Evolutionary conservation across 805 yeast genomes (phyloP), one percentile per base, ranked within the genome.

Genomic region (Kuraishia cidri): DNA sequence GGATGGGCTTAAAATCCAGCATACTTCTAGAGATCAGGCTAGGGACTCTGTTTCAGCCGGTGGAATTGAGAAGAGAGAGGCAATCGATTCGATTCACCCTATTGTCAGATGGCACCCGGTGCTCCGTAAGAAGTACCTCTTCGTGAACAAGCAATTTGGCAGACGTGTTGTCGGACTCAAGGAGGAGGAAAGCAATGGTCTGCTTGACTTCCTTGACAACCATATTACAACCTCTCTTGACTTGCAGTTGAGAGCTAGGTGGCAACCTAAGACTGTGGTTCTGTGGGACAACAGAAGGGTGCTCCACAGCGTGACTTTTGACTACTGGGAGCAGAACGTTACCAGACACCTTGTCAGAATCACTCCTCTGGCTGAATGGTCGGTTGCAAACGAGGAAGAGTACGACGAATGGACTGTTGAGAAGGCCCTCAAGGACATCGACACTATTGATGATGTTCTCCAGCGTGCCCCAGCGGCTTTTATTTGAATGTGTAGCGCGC

Each of bases 61-160:
- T 15, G 79, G 81, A 22, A 64, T 79, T 37, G 81, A 70, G 41
- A 69, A 86, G 56, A 74, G 85, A 21, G 24, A 66, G 34, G 64
- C 77, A 0, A 78, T 79, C 9, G 68, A 76, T 5, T 65, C 75
- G 36, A 63, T 67, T 31, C 88, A 81, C 47, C 90, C 88, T 9
- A 52, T 81, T 41, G 75, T 81, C 32, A 75, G 88, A 50, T 66
- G 67, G 26, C 85, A 81, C 50, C 88, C 88, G 3, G 87, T 76
- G 12, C 67, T 84, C 26, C 72, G 74, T 35, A 68, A 68, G 55
- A 80, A 79, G 58, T 60, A 61, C 35, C 60, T 70, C 34, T 79
- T 50, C 50, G 65, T 77, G 34, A 77, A 77, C 54, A 64, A 70
- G 26, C 68, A 72, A 17, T 80, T 80, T 55, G 66, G 80, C n/a